phyloP scores from a whole-genome alignment of 2,329 filamentous ascomycete species.

The Colletotrichum sp. region DNA sequence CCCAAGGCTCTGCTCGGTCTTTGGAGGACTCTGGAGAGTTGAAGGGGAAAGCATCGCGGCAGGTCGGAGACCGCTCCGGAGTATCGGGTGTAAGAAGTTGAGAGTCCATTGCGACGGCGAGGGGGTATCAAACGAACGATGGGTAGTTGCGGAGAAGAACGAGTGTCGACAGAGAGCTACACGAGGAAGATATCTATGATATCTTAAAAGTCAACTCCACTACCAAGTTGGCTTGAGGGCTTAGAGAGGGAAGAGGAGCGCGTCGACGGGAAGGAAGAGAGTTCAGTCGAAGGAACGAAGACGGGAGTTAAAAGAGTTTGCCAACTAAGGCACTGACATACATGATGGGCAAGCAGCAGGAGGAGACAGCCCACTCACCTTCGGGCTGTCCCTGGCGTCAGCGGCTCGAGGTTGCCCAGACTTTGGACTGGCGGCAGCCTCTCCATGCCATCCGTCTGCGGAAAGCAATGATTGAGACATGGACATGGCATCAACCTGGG shows the following conservation, averaged over 20 bases:
- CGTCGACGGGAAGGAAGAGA: not conserved
- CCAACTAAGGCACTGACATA: slow-evolving; percentile 16
- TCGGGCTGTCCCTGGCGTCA: slow-evolving; percentile 1
- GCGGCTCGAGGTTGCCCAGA: slow-evolving; percentile 13
- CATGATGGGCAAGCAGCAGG: slow-evolving; percentile 6
- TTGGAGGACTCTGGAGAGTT: not conserved
- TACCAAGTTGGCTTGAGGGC: not conserved
- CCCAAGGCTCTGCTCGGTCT: slow-evolving; percentile 5
- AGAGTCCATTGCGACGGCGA: slow-evolving; percentile 6
- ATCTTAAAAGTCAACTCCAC: slow-evolving; percentile 12
- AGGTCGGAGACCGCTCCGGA: slow-evolving; percentile 9
- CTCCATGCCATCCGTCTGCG: not conserved
- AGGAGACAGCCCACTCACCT: slow-evolving; percentile 15
- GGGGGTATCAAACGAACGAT: slow-evolving; percentile 3
- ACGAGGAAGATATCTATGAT: slow-evolving; percentile 3
- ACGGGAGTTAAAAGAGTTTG: slow-evolving; percentile 18
- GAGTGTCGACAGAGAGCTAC: not conserved
- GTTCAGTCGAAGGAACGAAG: not conserved
- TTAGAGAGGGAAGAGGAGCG: slow-evolving; percentile 5
- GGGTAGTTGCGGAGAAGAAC: not conserved
- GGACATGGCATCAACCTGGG: slow-evolving; percentile 14
- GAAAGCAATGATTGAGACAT: slow-evolving; percentile 15
- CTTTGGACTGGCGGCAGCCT: not conserved
- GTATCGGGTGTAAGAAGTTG: slow-evolving; percentile 15
- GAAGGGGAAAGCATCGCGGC: slow-evolving; percentile 7